phyloP scores from a whole-genome alignment of 805 yeast genomes.

The Ogataea corticis region DNA sequence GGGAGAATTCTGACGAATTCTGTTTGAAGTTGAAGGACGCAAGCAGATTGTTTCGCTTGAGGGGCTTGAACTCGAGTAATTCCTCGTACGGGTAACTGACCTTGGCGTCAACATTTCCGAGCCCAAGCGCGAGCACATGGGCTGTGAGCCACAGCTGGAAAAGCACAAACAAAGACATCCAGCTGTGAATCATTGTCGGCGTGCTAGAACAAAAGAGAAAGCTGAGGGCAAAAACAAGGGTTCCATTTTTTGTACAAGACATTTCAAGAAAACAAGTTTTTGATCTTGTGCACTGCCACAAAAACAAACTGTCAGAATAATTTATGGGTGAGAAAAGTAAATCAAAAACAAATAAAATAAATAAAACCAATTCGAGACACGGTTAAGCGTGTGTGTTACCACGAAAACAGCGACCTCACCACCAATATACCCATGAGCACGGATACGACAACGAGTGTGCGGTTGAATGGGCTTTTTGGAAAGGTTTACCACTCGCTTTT shows the following conservation, averaged over 20 bases:
- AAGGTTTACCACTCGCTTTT: slow-evolving; percentile 23
- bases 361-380: not conserved
- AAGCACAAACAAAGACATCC: slow-evolving; percentile 1
- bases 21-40: slow-evolving; percentile 71
- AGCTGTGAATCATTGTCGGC: not conserved
- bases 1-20: slow-evolving; percentile 45
- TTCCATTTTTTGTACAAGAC: not conserved
- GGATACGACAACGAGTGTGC: slow-evolving; percentile 12
- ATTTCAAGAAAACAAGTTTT: not conserved
- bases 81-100: slow-evolving; percentile 56
- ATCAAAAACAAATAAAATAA: not conserved
- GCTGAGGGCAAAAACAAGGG: not conserved
- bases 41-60: slow-evolving; percentile 69
- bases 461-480: slow-evolving; percentile 18
- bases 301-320: not conserved
- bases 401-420: too few species aligned
- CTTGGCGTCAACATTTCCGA: not conserved
- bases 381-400: not conserved
- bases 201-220: not conserved
- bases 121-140: not conserved
- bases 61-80: slow-evolving; percentile 59
- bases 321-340: not conserved
- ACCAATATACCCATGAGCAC: slow-evolving; percentile 6
- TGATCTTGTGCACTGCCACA: not conserved
- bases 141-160: slow-evolving; percentile 4